phyloP scores from a whole-genome alignment of 345 rosid species.

The Sapria himalayana region DNA sequence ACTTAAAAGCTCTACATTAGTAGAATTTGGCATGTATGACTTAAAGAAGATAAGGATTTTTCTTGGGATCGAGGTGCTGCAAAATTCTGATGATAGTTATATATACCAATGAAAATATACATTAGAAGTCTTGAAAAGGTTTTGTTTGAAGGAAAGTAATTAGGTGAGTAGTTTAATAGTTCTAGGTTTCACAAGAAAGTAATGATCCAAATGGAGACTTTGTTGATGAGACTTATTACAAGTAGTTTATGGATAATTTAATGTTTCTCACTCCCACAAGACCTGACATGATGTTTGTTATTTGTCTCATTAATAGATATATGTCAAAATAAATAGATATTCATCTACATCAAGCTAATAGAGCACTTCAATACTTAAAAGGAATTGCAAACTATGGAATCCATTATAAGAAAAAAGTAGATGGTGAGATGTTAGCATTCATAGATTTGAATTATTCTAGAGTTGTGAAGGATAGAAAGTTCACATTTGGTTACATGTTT shows the following conservation, averaged over 20 bases:
- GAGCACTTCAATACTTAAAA: neutral
- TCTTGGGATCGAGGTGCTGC: neutral
- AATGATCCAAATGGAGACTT: neutral
- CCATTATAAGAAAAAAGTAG: no score
- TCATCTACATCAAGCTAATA: neutral
- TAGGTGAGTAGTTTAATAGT: neutral
- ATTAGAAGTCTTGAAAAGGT: no score
- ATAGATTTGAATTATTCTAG: neutral
- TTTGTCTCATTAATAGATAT: neutral
- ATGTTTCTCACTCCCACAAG: neutral
- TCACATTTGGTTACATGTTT: neutral
- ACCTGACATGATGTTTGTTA: neutral
- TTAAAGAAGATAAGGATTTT: neutral
- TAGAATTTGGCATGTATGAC: constrained; percentile 1
- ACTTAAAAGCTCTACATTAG: neutral
- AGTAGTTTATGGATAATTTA: neutral
- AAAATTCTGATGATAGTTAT: neutral
- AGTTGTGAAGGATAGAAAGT: no score
- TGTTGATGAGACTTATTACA: neutral
- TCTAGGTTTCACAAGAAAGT: neutral
- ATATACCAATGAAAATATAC: neutral
- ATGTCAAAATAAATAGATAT: neutral
- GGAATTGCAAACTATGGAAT: neutral
- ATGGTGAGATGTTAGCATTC: neutral
- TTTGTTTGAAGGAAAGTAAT: neutral